Conservation (phyloP, 345 rosid species). For the Arabidopsis thaliana region DNA sequence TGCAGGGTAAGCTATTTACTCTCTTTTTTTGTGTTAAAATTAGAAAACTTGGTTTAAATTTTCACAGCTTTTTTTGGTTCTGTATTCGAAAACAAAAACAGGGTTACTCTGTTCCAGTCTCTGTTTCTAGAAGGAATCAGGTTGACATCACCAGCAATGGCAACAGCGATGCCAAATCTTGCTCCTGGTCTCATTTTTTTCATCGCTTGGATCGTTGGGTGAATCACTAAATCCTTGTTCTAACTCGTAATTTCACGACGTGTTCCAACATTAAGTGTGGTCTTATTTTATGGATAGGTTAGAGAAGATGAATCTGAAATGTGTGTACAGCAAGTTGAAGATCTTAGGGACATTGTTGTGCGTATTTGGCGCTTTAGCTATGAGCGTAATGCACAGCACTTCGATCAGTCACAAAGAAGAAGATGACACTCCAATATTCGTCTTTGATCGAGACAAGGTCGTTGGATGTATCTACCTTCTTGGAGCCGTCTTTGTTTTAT, state of each 20-base stretch:
- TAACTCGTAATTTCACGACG: not conserved
- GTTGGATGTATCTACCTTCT: conserved; percentile 77
- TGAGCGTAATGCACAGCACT: conserved; percentile 84
- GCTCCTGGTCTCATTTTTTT: conserved; percentile 88
- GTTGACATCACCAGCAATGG: conserved; percentile 89
- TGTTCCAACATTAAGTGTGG: conserved; percentile 4
- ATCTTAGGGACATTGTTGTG: conserved; percentile 78
- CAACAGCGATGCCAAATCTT: conserved; percentile 98
- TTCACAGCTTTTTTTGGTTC: not conserved
- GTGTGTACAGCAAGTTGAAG: conserved; percentile 76
- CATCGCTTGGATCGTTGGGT: conserved; percentile 83
- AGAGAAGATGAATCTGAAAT: conserved; percentile 68
- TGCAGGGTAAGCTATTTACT: conserved; percentile 63
- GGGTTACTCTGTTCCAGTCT: conserved; percentile 85
- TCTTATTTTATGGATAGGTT: conserved; percentile 51
- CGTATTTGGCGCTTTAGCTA: conserved; percentile 73
- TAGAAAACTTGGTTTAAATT: conserved; percentile 4
- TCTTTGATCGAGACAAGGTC: conserved; percentile 63
- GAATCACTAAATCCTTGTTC: conserved; percentile 3
- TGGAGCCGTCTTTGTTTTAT: conserved; percentile 68
- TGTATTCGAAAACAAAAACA: conserved; percentile 38
- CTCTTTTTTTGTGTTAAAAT: not conserved
- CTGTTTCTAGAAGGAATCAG: conserved; percentile 83
- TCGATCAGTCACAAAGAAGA: conserved; percentile 34
- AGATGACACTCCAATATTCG: not conserved